Base-by-base conservation (phyloP, 192 early-diverging fungal species). In the Backusella tuberculispora region DNA sequence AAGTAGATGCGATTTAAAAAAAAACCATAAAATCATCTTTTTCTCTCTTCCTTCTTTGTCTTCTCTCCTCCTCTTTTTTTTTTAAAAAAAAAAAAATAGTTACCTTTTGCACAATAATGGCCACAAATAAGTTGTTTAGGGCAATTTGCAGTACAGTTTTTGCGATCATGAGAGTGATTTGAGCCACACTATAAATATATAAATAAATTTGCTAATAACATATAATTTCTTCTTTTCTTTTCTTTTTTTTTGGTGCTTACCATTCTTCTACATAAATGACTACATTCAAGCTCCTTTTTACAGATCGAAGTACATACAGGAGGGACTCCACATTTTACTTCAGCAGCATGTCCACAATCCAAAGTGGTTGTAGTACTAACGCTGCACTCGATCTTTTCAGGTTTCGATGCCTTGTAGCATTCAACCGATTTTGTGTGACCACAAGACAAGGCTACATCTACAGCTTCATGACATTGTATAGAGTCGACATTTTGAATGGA, bases 61-160 rank as follows among this genome's bases (percentile, higher is more conserved):
- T 34, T 2, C 29, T 2, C 29, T 34, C 29, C 29, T 2, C 29
- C 29, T 34, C 29, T 34, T 34, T 34, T 34, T 34, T 34, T 34
- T 34, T 34, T 34, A 1, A 1, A 34, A 34, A 34, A 34, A 34
- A 34, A 34, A 34, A 34, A 34, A 34, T 34, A 34, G 29, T 37
- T 67, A 80, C 81, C 81, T 46, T 72, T 68, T 6, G 73, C 37
- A 65, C 81, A 82, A 38, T 24, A 8, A 48, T 82, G 81, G 1
- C 81, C 81, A 48, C 81, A 82, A 21, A 82, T 73, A 14, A 82
- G 45, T 45, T 69, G 29, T 65, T 79, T 82, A 5, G 77, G 41
- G 41, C 81, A 82, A 44, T 40, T 45, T 15, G 37, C 19, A 17
- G 26, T 53, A 48, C 81, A 82, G 10, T 72, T 45, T 19, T 34